Percentiles rank a stretch among this genome's conserved stretches.
Evolutionary conservation across 176 grass and related monocot species (phyloP).

Genomic region (barley (Hordeum vulgare)): MorexV3_pseudomolecules_assembly NC_058524.1:593852472-593852971

Average conservation of each 20-base stretch:
- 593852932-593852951: conserved; percentile 50
- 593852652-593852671: conserved; percentile 35
- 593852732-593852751: conserved; percentile 39
- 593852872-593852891: conserved; percentile 45
- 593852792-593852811: conserved; percentile 49
- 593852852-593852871: conserved; percentile 31
- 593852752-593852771: conserved; percentile 49
- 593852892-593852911: conserved; percentile 51
- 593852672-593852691: conserved; percentile 62
- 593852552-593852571: conserved; percentile 47
- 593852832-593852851: conserved; percentile 52
- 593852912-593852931: conserved; percentile 56
- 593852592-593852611: conserved; percentile 33
- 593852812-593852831: conserved; percentile 41
- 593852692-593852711: conserved; percentile 60
- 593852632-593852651: conserved; percentile 28
- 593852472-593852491: conserved; percentile 61
- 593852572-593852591: conserved; percentile 32
- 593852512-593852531: conserved; percentile 59
- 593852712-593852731: conserved; percentile 71
- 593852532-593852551: conserved; percentile 40
- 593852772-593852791: conserved; percentile 56
- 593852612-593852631: conserved; percentile 34
- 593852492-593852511: conserved; percentile 77
- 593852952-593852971: conserved; percentile 35